These are phyloP conservation scores for Biscutella auriculata DNA, from an alignment of 441 rosid genomes.

Conservation along the genomic window DNA sequence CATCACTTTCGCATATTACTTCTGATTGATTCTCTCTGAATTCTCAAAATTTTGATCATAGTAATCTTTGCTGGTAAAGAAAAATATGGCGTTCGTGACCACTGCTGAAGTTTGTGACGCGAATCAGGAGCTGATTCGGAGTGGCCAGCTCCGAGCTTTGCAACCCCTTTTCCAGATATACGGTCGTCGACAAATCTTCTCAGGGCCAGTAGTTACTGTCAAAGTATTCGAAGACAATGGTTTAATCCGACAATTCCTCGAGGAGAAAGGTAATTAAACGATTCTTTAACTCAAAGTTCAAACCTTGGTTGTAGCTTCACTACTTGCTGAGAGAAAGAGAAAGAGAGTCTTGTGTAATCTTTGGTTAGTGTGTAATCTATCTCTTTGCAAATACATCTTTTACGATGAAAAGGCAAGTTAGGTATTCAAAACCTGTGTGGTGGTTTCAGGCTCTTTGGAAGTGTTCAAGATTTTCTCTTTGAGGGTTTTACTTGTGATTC, in stretches of 20 bases:
- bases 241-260: conserved; percentile 78
- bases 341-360: no score
- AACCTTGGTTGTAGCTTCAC: no score
- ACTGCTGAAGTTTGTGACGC: conserved; percentile 97
- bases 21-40: conserved; percentile 5
- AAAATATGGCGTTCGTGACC: conserved; percentile 75
- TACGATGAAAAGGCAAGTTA: no score
- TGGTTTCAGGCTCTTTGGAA: no score
- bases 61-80: neutral
- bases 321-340: no score
- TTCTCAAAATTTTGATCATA: no score
- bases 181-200: conserved; percentile 82
- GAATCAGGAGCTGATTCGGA: conserved; percentile 67
- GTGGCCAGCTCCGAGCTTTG: conserved; percentile 86
- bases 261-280: conserved; percentile 49
- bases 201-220: conserved; percentile 78
- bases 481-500: no score
- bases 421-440: no score
- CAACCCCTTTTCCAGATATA: conserved; percentile 79
- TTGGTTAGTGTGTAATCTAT: no score
- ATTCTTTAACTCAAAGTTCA: neutral
- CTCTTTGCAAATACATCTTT: no score
- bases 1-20: neutral
- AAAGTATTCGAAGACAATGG: conserved; percentile 94
- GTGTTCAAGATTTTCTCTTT: no score